Evolutionary conservation across 176 grass and related monocot species (phyloP).

Genomic region (Neostapfia colusana): DNA sequence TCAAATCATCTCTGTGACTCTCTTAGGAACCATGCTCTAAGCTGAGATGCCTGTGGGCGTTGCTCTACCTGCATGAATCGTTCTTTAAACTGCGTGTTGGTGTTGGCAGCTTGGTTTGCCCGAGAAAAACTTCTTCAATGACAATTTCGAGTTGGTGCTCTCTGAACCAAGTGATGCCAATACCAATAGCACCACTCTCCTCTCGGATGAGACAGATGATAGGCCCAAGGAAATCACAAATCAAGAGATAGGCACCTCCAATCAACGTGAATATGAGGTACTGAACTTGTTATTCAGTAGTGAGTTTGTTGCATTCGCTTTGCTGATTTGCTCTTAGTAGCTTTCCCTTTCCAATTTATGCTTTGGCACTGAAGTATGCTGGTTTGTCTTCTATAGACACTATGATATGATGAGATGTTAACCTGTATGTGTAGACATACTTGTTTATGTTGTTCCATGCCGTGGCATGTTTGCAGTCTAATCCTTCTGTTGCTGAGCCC

Average conservation of each 20-base stretch:
- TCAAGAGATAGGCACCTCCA: slow-evolving; percentile 48
- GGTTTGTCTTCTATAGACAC: neutral
- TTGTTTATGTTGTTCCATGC: slow-evolving; percentile 18
- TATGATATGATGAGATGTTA: slow-evolving; percentile 10
- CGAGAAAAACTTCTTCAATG: slow-evolving; percentile 85
- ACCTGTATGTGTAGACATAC: slow-evolving; percentile 4
- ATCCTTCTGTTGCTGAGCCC: slow-evolving; percentile 36
- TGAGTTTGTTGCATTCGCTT: neutral
- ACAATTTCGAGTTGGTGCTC: slow-evolving; percentile 60
- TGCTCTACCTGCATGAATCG: slow-evolving; percentile 30
- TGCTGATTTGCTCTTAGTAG: slow-evolving; percentile 18
- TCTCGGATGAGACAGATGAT: slow-evolving; percentile 80
- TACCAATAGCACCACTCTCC: slow-evolving; percentile 77
- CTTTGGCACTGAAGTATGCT: neutral
- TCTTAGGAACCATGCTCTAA: slow-evolving; percentile 39
- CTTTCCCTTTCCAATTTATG: neutral
- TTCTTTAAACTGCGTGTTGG: slow-evolving; percentile 28
- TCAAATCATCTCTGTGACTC: slow-evolving; percentile 18
- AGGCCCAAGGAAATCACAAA: slow-evolving; percentile 60
- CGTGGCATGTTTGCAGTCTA: slow-evolving; percentile 38
- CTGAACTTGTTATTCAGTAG: neutral
- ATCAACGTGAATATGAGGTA: slow-evolving; percentile 78
- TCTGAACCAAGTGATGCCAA: slow-evolving; percentile 88
- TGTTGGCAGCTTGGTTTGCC: slow-evolving; percentile 71
- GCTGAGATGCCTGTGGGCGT: slow-evolving; percentile 9